phyloP scores from a whole-genome alignment of 2,329 filamentous ascomycete genomes.

The Penicillium palitans region DNA sequence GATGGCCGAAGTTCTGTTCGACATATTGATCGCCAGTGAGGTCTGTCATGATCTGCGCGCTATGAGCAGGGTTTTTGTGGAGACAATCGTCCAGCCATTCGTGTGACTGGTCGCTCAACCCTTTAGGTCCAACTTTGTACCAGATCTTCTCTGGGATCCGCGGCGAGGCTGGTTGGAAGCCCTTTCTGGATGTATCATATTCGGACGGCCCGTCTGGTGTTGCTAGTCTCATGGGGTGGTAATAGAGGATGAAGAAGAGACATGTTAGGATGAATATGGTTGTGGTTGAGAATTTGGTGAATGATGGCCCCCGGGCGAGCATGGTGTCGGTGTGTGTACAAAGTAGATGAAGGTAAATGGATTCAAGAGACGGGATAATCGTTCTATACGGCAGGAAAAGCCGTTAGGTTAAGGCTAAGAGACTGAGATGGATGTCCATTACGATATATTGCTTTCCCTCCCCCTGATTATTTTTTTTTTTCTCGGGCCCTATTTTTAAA shows the following conservation, averaged over 20 bases:
- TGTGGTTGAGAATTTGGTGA: conserved; percentile 2
- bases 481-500: conserved; percentile 1
- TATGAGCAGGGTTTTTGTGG: conserved; percentile 5
- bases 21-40: conserved; percentile 6
- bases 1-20: background rate
- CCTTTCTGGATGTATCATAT: background rate
- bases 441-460: background rate
- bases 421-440: background rate
- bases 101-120: conserved; percentile 1
- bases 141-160: conserved; percentile 7
- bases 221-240: background rate
- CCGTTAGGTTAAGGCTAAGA: background rate
- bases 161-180: background rate
- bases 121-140: conserved; percentile 9
- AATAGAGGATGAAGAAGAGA: conserved; percentile 9
- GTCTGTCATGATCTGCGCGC: conserved; percentile 7
- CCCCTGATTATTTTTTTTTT: background rate
- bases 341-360: background rate
- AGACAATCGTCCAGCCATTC: conserved; percentile 5
- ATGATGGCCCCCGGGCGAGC: background rate
- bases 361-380: background rate
- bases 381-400: background rate
- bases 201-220: background rate
- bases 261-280: conserved; percentile 5
- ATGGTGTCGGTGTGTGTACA: background rate